Evolutionary conservation across 163 green algal genomes (phyloP).

Genomic region (Chlamydomonas reinhardtii): DNA sequence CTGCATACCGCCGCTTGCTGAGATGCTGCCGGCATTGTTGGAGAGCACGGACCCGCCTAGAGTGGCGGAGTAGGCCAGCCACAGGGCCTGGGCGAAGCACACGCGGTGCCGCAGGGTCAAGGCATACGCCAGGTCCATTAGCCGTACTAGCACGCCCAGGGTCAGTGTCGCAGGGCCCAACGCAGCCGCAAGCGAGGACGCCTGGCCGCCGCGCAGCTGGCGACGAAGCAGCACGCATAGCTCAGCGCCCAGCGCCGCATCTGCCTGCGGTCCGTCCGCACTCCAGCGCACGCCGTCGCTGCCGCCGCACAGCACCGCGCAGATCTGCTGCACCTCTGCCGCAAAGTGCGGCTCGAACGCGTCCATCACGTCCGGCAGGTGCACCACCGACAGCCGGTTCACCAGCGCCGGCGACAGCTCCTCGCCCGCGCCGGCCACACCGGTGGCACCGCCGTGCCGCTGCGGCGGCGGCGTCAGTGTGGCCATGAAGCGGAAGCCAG

Average conservation of each 20-base stretch:
- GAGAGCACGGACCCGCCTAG: not conserved
- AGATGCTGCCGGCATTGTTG: not conserved
- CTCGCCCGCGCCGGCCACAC: not conserved
- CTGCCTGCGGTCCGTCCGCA: not conserved
- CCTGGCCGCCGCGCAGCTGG: not conserved
- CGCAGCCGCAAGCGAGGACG: too few species aligned
- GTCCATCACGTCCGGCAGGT: conserved; percentile 46
- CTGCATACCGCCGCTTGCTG: conserved; percentile 1
- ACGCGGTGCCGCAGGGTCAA: not conserved
- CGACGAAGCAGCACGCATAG: conserved; percentile 27
- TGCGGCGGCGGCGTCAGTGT: conserved; percentile 52
- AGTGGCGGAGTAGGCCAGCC: conserved; percentile 27
- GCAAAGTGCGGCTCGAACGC: conserved; percentile 14
- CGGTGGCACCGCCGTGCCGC: not conserved
- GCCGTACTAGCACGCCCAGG: conserved; percentile 23
- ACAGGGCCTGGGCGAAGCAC: conserved; percentile 11
- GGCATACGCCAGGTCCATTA: conserved; percentile 45
- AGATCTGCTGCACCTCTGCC: conserved; percentile 42
- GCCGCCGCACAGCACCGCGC: not conserved
- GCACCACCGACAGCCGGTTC: conserved; percentile 32
- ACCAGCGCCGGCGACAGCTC: conserved; percentile 51
- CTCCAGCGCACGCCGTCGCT: not conserved
- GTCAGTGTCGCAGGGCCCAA: conserved; percentile 1
- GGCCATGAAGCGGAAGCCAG: conserved; percentile 54
- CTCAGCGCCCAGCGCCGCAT: not conserved